Conservation (phyloP, 768 basidiomycete genomes). For the Phylloporus sp. region DNA sequence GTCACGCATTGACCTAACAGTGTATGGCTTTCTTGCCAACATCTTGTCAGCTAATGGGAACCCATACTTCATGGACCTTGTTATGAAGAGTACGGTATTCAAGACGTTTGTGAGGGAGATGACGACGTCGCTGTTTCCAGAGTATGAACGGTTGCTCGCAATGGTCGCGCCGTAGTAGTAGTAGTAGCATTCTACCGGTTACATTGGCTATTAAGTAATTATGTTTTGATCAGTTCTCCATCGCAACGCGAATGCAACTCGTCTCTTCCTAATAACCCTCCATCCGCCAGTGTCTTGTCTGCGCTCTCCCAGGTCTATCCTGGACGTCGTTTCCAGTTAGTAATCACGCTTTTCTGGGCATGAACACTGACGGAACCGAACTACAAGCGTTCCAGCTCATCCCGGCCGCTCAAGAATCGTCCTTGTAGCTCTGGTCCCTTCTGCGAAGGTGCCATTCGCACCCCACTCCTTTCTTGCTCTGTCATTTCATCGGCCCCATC, state of each 20-base stretch:
- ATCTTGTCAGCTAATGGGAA: constrained; percentile 17
- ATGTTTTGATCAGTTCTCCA: not conserved
- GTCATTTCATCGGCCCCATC: constrained; percentile 4
- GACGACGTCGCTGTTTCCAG: constrained; percentile 28
- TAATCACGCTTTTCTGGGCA: not conserved
- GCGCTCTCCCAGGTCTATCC: not conserved
- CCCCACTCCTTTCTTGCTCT: constrained; percentile 17
- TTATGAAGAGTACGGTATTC: constrained; percentile 19
- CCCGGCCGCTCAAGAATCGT: not conserved
- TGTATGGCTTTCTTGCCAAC: constrained; percentile 32
- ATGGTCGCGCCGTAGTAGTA: not conserved
- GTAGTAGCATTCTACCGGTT: too few relatives aligned
- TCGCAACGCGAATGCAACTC: constrained; percentile 12
- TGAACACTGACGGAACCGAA: constrained; percentile 21
- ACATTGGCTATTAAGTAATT: not conserved
- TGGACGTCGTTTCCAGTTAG: constrained; percentile 11
- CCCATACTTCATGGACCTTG: constrained; percentile 25
- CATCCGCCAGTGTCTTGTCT: constrained; percentile 8
- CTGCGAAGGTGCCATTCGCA: constrained; percentile 17
- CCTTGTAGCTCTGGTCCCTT: constrained; percentile 14
- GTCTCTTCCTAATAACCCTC: not conserved
- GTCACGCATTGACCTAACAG: constrained; percentile 28
- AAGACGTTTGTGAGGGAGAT: constrained; percentile 18
- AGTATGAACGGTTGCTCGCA: constrained; percentile 19
- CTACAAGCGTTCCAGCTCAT: not conserved